phyloP scores from a whole-genome alignment of 106 monocot genomes.

The Apostasia shenzhenica region DNA sequence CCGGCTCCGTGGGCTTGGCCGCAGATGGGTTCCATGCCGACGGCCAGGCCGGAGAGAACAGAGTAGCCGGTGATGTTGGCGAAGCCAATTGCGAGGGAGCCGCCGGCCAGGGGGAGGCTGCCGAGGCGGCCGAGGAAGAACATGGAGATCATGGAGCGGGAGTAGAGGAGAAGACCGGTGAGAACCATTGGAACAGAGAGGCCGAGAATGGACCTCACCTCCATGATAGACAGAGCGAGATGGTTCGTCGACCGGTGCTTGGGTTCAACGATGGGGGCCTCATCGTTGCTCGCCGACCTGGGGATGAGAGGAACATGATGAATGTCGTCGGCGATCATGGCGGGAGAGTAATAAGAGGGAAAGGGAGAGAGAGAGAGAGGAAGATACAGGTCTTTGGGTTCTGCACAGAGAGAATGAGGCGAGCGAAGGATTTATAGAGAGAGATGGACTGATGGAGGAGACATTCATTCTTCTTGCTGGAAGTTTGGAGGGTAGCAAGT shows the following conservation, averaged over 20 bases:
- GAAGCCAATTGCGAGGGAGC: constrained; percentile 72
- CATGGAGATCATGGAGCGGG: constrained; percentile 63
- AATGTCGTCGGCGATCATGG: neutral
- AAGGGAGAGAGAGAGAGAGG: no score
- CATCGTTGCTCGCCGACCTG: neutral
- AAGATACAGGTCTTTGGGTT: neutral
- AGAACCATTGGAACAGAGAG: constrained; percentile 42
- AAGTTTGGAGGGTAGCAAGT: no score
- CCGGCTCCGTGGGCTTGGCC: constrained; percentile 72
- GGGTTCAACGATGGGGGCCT: neutral
- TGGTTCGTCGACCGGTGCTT: neutral
- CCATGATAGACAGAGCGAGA: constrained; percentile 12
- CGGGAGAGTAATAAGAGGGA: neutral
- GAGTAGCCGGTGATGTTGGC: constrained; percentile 94
- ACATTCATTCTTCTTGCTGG: no score
- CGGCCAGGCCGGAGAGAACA: constrained; percentile 74
- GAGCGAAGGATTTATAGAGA: no score
- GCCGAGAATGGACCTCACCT: constrained; percentile 21
- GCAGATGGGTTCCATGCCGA: constrained; percentile 90
- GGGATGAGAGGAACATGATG: neutral
- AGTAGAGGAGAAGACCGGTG: constrained; percentile 60
- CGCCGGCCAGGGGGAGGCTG: constrained; percentile 59
- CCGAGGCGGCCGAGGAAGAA: constrained; percentile 63
- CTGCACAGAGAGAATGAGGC: no score
- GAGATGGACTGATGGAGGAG: no score